A percentile compares a stretch with the other conserved stretches of the same genome.
phyloP scores from a whole-genome alignment of 768 basidiomycete species.

The Mycena rebaudengoi region DNA sequence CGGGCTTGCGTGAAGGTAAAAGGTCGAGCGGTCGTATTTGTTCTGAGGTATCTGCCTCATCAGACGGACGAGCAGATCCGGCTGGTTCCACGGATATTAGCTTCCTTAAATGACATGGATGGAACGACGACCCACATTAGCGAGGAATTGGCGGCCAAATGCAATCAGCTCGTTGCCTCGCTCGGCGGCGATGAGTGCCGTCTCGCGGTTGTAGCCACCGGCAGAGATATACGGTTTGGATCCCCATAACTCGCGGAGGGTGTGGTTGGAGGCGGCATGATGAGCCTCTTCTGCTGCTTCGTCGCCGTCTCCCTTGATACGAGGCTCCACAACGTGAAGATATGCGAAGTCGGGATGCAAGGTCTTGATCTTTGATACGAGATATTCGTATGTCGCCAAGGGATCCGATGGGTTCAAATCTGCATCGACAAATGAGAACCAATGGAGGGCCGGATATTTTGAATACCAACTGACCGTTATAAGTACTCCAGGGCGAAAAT shows the following conservation, averaged over 20 bases:
- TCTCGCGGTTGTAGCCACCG: constrained; percentile 43
- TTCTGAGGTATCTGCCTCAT: constrained; percentile 43
- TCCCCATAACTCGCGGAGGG: constrained; percentile 35
- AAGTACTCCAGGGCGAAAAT: constrained; percentile 49
- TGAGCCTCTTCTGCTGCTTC: background rate
- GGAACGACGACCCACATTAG: constrained; percentile 38
- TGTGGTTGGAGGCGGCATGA: constrained; percentile 27
- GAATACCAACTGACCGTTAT: constrained; percentile 35
- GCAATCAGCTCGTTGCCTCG: constrained; percentile 34
- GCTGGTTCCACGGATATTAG: constrained; percentile 35
- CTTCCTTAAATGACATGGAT: background rate
- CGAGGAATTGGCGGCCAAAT: constrained; percentile 45
- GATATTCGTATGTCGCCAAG: constrained; percentile 44
- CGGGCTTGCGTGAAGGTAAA: constrained; percentile 41
- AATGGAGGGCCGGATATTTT: constrained; percentile 5
- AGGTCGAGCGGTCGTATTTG: constrained; percentile 45
- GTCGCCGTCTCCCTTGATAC: constrained; percentile 13
- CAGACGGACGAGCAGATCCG: constrained; percentile 52
- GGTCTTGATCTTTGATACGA: constrained; percentile 35
- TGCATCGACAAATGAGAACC: constrained; percentile 25
- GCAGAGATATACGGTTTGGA: constrained; percentile 39
- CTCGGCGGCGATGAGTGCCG: constrained; percentile 39
- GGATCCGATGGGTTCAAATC: constrained; percentile 46
- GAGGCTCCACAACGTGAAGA: constrained; percentile 49
- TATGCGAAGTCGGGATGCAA: constrained; percentile 49